Conservation (phyloP, 768 basidiomycete species). For the Leccinum aurantiacum region DNA sequence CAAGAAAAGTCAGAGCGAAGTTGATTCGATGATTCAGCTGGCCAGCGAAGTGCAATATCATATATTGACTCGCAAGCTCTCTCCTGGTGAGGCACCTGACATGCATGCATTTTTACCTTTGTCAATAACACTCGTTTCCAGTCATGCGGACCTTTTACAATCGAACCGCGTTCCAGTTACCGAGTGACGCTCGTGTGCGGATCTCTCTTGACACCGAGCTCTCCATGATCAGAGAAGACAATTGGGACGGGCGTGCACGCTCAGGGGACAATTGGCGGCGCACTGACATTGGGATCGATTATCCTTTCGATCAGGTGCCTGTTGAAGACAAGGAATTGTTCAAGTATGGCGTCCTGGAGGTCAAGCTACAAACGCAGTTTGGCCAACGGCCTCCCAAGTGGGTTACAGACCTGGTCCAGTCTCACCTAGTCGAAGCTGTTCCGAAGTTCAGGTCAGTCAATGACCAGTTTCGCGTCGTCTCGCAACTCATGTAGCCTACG, state of each 20-base stretch:
- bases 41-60: constrained; percentile 98
- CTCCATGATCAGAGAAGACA: constrained; percentile 92
- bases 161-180: constrained; percentile 97
- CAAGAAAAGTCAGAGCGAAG: constrained; percentile 90
- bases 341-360: constrained; percentile 96
- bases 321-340: constrained; percentile 88
- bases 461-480: background rate
- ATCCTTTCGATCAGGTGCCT: constrained; percentile 77
- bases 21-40: constrained; percentile 91
- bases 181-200: constrained; percentile 97
- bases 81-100: constrained; percentile 60
- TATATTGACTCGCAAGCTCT: constrained; percentile 73
- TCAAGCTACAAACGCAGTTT: constrained; percentile 94
- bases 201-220: constrained; percentile 98
- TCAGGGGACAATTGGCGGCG: constrained; percentile 90
- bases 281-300: constrained; percentile 89
- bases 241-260: constrained; percentile 85
- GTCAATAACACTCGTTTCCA: constrained; percentile 28
- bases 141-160: constrained; percentile 99
- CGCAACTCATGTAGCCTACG: constrained; percentile 5
- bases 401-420: constrained; percentile 95
- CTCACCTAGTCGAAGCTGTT: constrained; percentile 94
- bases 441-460: constrained; percentile 86
- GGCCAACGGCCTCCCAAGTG: constrained; percentile 96
- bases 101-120: background rate